Percentiles rank a stretch among this genome's conserved stretches.
These are phyloP conservation scores for Mrakia hoshinonis DNA, from an alignment of 768 basidiomycete genomes.

Conservation along the genomic window DNA sequence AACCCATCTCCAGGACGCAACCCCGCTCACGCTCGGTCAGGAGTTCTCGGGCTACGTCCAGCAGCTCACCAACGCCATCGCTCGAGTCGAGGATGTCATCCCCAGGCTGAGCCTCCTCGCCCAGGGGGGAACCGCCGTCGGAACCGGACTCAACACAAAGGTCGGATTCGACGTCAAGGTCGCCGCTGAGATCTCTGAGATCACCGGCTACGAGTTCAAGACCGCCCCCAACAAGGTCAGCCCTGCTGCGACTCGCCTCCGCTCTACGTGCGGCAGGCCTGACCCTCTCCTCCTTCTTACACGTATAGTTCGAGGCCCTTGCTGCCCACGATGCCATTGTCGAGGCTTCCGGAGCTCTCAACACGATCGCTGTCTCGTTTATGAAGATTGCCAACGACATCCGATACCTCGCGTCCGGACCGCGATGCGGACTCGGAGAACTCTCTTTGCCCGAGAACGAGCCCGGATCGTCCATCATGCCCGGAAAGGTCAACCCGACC, in stretches of 20 bases:
- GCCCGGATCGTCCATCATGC: slow-evolving; percentile 99
- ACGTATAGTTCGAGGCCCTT: slow-evolving; percentile 82
- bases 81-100: slow-evolving; percentile 66
- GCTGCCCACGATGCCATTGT: slow-evolving; percentile 97
- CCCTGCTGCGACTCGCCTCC: not conserved
- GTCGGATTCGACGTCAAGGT: slow-evolving; percentile 93
- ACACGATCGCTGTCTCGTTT: slow-evolving; percentile 87
- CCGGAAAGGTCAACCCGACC: slow-evolving; percentile 98
- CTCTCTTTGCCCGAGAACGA: slow-evolving; percentile 93
- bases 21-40: slow-evolving; percentile 92
- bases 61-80: slow-evolving; percentile 83
- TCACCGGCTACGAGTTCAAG: slow-evolving; percentile 82
- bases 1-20: slow-evolving; percentile 94
- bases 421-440: slow-evolving; percentile 94
- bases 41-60: slow-evolving; percentile 98
- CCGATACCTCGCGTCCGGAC: slow-evolving; percentile 92
- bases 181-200: slow-evolving; percentile 78
- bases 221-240: slow-evolving; percentile 95
- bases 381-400: slow-evolving; percentile 99
- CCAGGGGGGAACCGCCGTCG: slow-evolving; percentile 97
- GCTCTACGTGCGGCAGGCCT: not conserved
- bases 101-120: slow-evolving; percentile 82
- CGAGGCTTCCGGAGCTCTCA: slow-evolving; percentile 92
- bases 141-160: slow-evolving; percentile 94
- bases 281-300: not conserved